Conservation (phyloP, 1,284 basidiomycete genomes). For the Rhodotorula sp. region DNA sequence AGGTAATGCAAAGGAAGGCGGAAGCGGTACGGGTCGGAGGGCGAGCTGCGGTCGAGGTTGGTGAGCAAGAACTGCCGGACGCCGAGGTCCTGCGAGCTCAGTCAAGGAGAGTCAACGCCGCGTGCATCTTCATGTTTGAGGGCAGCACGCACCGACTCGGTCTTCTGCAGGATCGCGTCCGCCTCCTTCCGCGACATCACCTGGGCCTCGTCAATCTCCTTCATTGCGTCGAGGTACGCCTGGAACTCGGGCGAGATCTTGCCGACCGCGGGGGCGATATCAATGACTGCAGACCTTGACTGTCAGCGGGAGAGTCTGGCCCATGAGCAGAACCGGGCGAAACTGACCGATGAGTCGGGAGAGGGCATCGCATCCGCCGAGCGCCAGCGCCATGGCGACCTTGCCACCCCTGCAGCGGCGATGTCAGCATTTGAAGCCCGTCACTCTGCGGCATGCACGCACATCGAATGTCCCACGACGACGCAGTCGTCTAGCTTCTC, state of each 20-base stretch:
- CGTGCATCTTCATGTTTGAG: neutral
- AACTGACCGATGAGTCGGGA: slow-evolving; percentile 51
- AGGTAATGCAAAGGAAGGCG: slow-evolving; percentile 70
- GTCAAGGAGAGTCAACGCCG: neutral
- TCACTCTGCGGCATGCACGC: slow-evolving; percentile 42
- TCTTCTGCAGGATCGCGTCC: slow-evolving; percentile 61
- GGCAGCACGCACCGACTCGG: slow-evolving; percentile 57
- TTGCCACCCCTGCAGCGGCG: slow-evolving; percentile 71
- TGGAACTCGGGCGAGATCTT: slow-evolving; percentile 65
- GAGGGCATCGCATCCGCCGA: slow-evolving; percentile 53
- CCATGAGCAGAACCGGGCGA: no score
- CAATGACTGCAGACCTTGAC: slow-evolving; percentile 55
- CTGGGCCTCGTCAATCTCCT: slow-evolving; percentile 60
- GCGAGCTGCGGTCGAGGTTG: slow-evolving; percentile 59
- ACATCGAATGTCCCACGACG: slow-evolving; percentile 83
- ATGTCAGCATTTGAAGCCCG: neutral
- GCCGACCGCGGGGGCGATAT: slow-evolving; percentile 71
- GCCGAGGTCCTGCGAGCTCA: slow-evolving; percentile 59
- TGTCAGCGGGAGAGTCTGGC: neutral
- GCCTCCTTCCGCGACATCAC: slow-evolving; percentile 65
- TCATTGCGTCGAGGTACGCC: slow-evolving; percentile 68
- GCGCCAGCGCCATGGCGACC: slow-evolving; percentile 74
- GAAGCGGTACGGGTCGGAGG: slow-evolving; percentile 58
- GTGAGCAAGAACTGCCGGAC: slow-evolving; percentile 78
- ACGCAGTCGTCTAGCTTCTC: slow-evolving; percentile 57